Evolutionary conservation across 1,284 basidiomycete species (phyloP), one percentile per base, ranked within the genome.

Genomic region (Phellopilus nigrolimitatus): DNA sequence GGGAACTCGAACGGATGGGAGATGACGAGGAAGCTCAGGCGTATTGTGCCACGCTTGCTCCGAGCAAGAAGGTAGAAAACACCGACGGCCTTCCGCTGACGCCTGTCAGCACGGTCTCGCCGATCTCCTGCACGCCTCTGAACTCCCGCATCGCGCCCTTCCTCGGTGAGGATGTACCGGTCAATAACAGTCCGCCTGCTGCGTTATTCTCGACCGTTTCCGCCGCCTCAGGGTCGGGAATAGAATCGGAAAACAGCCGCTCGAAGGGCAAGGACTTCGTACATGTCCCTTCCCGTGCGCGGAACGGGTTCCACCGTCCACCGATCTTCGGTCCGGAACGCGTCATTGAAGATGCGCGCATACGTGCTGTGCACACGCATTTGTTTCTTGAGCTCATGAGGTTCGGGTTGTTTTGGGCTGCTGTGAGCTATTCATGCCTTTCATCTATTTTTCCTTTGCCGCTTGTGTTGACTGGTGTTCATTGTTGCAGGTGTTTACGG

Each of bases 241-340:
- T 3, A 7, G 27, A n/a, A 12, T 31, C 41, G 40, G 24, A 45
- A 17, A 37, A 19, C 4, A 19, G 19, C 24, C 17, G 27, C 28
- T 27, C 48, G 21, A 50, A 43, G 7, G 7, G n/a, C 31, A 22
- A 28, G 36, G 22, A 22, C 8, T 40, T 41, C 13, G 17, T 19
- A 22, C 10, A 21, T 10, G 34, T 22, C 28, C 24, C n/a, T 21
- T 22, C 42, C 15, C 27, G 38, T 21, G 24, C 37, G 15, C 47
- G 39, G 4, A 54, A 60, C 42, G 49, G 59, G 27, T 62, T 62
- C 52, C 43, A 44, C 9, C 62, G 66, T 7, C 67, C 68, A 15
- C 63, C 68, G 6, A 60, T 72, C 31, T 72, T 72, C 55, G 72
- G 72, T 6, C 71, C 71, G 4, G 69, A 71, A 53, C 60, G 59